Percentiles rank a stretch among this genome's conserved stretches.
Evolutionary conservation across 192 early-diverging fungal genomes (phyloP).

Genomic region (Coemansia sp.): DNA sequence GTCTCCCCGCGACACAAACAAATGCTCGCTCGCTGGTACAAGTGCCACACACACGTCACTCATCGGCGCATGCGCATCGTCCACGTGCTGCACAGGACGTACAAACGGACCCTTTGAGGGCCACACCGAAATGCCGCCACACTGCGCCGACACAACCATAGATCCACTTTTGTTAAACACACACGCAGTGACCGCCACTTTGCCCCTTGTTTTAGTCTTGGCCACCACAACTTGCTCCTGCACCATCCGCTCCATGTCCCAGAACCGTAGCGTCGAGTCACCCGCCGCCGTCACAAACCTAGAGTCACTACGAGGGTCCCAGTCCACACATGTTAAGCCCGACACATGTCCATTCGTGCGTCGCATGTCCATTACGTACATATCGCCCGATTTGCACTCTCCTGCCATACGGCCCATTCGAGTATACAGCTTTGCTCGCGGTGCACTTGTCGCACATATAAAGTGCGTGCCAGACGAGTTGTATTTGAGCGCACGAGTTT

Average conservation of each 20-base stretch:
- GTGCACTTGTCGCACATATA: conserved; percentile 73
- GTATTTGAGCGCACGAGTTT: conserved; percentile 80
- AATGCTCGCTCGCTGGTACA: conserved; percentile 59
- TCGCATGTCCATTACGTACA: conserved; percentile 87
- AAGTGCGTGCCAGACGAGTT: conserved; percentile 72
- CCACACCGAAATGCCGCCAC: conserved; percentile 86
- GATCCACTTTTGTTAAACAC: conserved; percentile 70
- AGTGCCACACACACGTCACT: conserved; percentile 72
- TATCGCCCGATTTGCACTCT: conserved; percentile 87
- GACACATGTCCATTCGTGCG: conserved; percentile 84
- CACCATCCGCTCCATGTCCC: conserved; percentile 75
- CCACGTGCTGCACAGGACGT: conserved; percentile 62
- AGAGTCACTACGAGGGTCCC: conserved; percentile 72
- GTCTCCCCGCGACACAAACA: conserved; percentile 77
- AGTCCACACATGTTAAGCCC: conserved; percentile 71
- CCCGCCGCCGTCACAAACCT: conserved; percentile 75
- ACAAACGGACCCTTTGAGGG: conserved; percentile 57
- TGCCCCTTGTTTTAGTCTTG: conserved; percentile 70
- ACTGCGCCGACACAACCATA: conserved; percentile 53
- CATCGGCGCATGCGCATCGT: conserved; percentile 68
- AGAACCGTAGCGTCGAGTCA: conserved; percentile 76
- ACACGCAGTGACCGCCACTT: conserved; percentile 69
- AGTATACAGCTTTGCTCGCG: conserved; percentile 74
- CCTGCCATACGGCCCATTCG: conserved; percentile 72
- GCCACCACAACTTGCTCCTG: conserved; percentile 78